Evolutionary conservation across 148 eudicot genomes (phyloP).

Genomic region (Simmondsia chinensis): DNA sequence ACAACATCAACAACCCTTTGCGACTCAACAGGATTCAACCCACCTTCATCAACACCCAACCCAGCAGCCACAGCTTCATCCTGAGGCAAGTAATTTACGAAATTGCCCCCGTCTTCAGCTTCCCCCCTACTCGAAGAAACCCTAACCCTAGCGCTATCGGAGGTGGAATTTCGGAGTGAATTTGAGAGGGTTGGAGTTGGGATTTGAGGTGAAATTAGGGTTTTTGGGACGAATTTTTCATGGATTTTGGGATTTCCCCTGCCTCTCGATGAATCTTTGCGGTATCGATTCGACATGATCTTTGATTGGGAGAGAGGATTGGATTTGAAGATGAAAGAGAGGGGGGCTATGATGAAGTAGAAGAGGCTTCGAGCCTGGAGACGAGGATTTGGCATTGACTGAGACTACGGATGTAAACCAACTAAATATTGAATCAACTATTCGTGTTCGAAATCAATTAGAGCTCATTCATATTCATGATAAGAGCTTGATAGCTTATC

Average conservation of each 20-base stretch:
- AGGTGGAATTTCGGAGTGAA: constrained; percentile 27
- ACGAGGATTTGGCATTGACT: too few species aligned
- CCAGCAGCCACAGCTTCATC: constrained; percentile 96
- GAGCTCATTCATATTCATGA: too few species aligned
- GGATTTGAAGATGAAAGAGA: too few species aligned
- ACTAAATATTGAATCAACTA: too few species aligned
- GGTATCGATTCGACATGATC: too few species aligned
- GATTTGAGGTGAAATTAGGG: constrained; percentile 13
- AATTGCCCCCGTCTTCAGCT: constrained; percentile 30
- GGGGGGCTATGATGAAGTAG: too few species aligned
- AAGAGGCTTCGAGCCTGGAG: too few species aligned
- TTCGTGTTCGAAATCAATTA: too few species aligned
- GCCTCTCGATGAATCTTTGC: too few species aligned
- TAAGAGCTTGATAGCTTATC: too few species aligned
- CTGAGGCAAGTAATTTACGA: constrained; percentile 78
- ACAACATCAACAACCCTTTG: constrained; percentile 82
- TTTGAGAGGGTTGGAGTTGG: constrained; percentile 34
- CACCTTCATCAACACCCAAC: constrained; percentile 61
- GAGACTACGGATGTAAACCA: too few species aligned
- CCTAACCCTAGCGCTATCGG: constrained; percentile 14
- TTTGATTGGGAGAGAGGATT: too few species aligned
- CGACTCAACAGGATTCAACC: constrained; percentile 73
- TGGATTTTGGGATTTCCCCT: constrained; percentile 25
- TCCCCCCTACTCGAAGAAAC: constrained; percentile 8
- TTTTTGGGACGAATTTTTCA: constrained; percentile 31